Percentiles rank a stretch among this genome's conserved stretches.
Evolutionary conservation across 2,329 filamentous ascomycete genomes (phyloP).

Genomic region (Macrophomina pseudophaseolina): DNA sequence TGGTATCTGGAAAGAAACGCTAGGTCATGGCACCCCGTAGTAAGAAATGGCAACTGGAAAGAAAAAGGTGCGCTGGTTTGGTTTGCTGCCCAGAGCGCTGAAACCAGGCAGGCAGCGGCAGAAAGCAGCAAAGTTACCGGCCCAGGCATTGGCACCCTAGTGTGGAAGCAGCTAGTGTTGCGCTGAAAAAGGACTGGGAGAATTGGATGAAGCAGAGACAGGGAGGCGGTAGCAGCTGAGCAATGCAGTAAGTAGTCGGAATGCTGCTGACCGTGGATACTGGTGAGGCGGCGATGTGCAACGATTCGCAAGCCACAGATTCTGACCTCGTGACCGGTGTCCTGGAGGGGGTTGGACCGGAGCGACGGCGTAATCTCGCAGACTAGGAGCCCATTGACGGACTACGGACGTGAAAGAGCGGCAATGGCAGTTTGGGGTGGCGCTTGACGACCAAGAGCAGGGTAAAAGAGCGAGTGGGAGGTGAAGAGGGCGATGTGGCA

Average conservation of each 20-base stretch:
- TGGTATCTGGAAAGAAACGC: neutral
- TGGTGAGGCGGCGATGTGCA: too few relatives aligned
- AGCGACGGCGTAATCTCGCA: neutral
- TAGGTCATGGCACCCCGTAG: neutral
- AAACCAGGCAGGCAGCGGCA: neutral
- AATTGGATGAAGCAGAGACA: neutral
- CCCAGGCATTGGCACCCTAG: neutral
- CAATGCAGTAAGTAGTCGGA: too few relatives aligned
- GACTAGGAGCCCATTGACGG: neutral
- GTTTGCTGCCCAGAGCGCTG: slow-evolving; percentile 13
- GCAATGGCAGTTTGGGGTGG: neutral
- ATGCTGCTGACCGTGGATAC: too few relatives aligned
- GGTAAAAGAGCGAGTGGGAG: neutral
- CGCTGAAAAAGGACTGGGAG: neutral
- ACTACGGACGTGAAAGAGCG: neutral
- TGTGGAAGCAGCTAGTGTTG: neutral
- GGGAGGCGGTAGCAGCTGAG: neutral
- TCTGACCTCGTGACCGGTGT: neutral
- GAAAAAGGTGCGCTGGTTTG: neutral
- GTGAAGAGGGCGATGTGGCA: neutral
- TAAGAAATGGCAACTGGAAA: slow-evolving; percentile 1
- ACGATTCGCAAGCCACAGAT: too few relatives aligned
- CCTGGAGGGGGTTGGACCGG: neutral
- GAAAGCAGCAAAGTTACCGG: neutral
- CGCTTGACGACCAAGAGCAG: neutral